Evolutionary conservation across 2,329 filamentous ascomycete genomes (phyloP), one percentile per base, ranked within the genome.

Genomic region (Arthrobotrys sphaeroides): DNA sequence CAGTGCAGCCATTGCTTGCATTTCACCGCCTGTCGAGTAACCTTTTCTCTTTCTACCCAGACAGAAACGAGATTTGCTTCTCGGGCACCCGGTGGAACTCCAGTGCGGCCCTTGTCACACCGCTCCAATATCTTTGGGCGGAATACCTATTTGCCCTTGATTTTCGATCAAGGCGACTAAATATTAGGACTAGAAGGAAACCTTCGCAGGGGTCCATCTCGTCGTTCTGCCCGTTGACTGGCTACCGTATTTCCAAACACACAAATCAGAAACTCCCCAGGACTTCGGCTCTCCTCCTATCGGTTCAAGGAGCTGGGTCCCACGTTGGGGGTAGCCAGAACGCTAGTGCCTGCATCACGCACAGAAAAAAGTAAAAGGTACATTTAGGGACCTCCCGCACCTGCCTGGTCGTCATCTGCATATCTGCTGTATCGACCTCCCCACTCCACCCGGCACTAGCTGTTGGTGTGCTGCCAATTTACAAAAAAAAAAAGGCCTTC

Each of bases 251-350:
- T 57, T 55, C 60, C 59, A 57, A 49, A 38, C 62, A 64, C 62
- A 74, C 70, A 47, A 74, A 74, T 74, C 70, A 74, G 31, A 73
- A 61, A 38, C 33, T 74, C 64, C 69, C 70, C 70, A 74, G 70
- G 70, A 74, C 70, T 53, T 74, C 70, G 70, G 70, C 64, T 74
- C 70, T 74, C 70, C 40, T 74, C 70, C 62, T 74, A 68, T 74
- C 70, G 70, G 70, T 68, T 74, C 62, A 62, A 55, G 62, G 55
- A 68, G 57, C 70, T 64, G 47, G 70, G 70, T 74, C 67, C 67
- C 67, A 72, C 67, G 67, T 74, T 62, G 59, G 60, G 47, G 49
- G 55, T 18, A 74, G 53, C 55, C 62, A 74, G 61, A 67, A 45
- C 69, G 55, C 70, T 64, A 74, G 70, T 74, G 70, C 70, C 70